phyloP scores from a whole-genome alignment of 2,329 filamentous ascomycete species.

The Penicillium sp. region DNA sequence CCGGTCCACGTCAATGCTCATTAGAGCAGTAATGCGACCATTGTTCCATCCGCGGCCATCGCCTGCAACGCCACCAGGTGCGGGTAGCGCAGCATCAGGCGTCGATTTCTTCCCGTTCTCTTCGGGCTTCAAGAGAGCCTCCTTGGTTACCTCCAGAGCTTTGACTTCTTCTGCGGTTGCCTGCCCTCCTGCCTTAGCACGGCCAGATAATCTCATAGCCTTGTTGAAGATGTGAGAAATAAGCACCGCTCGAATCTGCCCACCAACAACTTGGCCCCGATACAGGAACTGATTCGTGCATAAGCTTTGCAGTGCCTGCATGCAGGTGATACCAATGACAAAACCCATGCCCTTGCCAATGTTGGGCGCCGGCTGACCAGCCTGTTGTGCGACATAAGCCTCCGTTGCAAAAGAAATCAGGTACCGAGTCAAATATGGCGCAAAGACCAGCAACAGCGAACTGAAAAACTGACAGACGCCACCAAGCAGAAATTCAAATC shows the following conservation, averaged over 20 bases:
- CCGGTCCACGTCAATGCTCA: constrained; percentile 93
- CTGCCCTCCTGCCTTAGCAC: constrained; percentile 79
- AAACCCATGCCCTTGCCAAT: constrained; percentile 77
- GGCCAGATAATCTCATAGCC: constrained; percentile 80
- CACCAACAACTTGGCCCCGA: constrained; percentile 86
- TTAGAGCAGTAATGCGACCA: constrained; percentile 84
- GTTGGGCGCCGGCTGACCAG: constrained; percentile 56
- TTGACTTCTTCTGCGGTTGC: constrained; percentile 51
- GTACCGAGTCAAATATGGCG: constrained; percentile 81
- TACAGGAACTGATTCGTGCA: constrained; percentile 90
- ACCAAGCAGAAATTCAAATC: constrained; percentile 78
- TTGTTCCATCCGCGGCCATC: constrained; percentile 88
- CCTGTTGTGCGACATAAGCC: constrained; percentile 66
- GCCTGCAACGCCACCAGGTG: constrained; percentile 52
- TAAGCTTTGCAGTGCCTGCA: constrained; percentile 81
- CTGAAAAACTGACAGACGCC: constrained; percentile 72
- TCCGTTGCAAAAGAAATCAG: constrained; percentile 81
- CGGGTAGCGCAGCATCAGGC: constrained; percentile 39
- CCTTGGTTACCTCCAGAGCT: constrained; percentile 42
- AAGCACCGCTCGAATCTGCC: constrained; percentile 74
- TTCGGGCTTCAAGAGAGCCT: constrained; percentile 43
- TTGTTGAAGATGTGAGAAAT: constrained; percentile 91
- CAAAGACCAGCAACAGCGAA: constrained; percentile 72
- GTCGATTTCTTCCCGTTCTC: constrained; percentile 22
- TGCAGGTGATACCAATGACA: constrained; percentile 76